Evolutionary conservation across 129 eudicot species (phyloP).

Genomic region (Escallonia rubra): DNA sequence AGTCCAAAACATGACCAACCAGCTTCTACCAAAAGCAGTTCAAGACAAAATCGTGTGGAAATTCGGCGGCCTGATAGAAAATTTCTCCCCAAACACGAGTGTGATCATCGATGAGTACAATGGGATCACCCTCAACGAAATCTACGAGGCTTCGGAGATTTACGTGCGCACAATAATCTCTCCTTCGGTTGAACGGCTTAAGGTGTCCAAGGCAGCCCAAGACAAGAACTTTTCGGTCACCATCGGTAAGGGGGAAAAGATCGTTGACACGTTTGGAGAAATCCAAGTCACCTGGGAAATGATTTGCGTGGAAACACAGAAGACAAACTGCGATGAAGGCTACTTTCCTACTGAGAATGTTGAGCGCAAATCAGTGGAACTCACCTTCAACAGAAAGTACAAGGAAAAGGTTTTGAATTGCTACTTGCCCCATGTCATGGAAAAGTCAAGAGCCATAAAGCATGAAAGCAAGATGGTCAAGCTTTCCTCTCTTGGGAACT

Average conservation of each 20-base stretch:
- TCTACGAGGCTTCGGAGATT: conserved; percentile 20
- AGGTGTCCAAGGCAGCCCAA: conserved; percentile 11
- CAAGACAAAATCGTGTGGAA: conserved; percentile 6
- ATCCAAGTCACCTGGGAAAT: conserved; percentile 24
- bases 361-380: conserved; percentile 19
- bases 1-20: too few species aligned
- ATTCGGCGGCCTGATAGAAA: conserved; percentile 21
- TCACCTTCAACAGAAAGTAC: conserved; percentile 17
- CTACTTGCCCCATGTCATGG: conserved; percentile 18
- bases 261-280: conserved; percentile 22
- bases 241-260: conserved; percentile 23
- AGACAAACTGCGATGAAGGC: conserved; percentile 17
- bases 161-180: conserved; percentile 13
- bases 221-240: conserved; percentile 14
- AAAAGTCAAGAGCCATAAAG: conserved; percentile 9
- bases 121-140: conserved; percentile 7
- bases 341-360: conserved; percentile 15
- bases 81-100: conserved; percentile 15
- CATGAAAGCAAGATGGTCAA: conserved; percentile 18
- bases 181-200: conserved; percentile 15
- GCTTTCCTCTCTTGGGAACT: conserved; percentile 18
- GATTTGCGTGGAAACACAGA: conserved; percentile 14
- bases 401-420: conserved; percentile 16
- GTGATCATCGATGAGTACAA: conserved; percentile 28
- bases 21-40: too few species aligned